Evolutionary conservation across 176 grass and related monocot genomes (phyloP).

Genomic region (Ensete glaucum): DNA sequence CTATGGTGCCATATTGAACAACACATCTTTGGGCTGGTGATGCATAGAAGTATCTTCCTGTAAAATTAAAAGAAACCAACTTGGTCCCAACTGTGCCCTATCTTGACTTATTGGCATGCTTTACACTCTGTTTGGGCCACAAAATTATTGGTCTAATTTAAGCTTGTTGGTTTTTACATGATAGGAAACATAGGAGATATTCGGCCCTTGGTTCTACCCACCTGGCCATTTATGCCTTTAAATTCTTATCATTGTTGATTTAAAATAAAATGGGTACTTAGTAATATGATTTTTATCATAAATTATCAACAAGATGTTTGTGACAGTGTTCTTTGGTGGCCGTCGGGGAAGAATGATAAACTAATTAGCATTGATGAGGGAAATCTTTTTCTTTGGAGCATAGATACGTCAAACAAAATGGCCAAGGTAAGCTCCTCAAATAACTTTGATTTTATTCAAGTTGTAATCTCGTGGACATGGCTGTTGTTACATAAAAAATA

Average conservation of each 20-base stretch:
- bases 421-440: constrained; percentile 45
- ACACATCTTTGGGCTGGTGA: background rate
- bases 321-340: constrained; percentile 88
- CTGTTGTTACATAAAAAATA: background rate
- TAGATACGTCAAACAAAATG: constrained; percentile 72
- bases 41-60: background rate
- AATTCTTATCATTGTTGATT: background rate
- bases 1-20: background rate
- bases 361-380: constrained; percentile 86
- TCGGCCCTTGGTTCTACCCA: background rate
- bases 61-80: background rate
- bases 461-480: background rate
- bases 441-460: background rate
- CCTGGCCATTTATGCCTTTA: background rate
- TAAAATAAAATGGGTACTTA: background rate
- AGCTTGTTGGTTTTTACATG: background rate
- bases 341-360: constrained; percentile 76
- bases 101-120: background rate
- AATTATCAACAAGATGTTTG: constrained; percentile 17
- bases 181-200: background rate
- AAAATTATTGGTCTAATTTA: background rate
- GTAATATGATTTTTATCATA: background rate
- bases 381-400: constrained; percentile 86
- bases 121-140: background rate
- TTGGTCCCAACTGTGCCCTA: background rate